A percentile compares a stretch with the other conserved stretches of the same genome.
Evolutionary conservation across 176 grass and related monocot genomes (phyloP).

Genomic region (Bromus sterilis): DNA sequence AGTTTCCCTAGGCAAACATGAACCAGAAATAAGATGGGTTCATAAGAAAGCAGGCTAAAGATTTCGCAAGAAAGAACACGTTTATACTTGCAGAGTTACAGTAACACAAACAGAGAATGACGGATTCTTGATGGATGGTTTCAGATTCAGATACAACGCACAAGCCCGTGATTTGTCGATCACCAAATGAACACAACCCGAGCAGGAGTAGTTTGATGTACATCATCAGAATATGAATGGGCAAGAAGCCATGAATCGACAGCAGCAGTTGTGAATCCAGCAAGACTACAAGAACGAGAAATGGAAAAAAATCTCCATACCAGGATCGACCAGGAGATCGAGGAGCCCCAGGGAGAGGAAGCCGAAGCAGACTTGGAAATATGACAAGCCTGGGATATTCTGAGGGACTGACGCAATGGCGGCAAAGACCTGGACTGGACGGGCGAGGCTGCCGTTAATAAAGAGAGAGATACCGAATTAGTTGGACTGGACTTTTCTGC

Average conservation of each 20-base stretch:
- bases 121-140: neutral
- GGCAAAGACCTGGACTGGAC: neutral
- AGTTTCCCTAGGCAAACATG: neutral
- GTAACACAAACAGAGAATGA: neutral
- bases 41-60: neutral
- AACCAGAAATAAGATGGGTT: neutral
- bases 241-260: neutral
- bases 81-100: neutral
- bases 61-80: neutral
- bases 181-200: neutral
- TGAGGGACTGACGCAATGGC: neutral
- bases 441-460: neutral
- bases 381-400: neutral
- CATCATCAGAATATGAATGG: neutral
- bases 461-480: neutral
- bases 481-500: neutral
- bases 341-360: neutral
- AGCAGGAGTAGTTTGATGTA: no score
- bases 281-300: neutral
- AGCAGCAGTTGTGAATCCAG: neutral
- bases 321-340: neutral
- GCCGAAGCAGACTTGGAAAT: neutral
- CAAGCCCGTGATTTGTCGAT: neutral
- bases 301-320: neutral
- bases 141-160: no score